phyloP scores from a whole-genome alignment of 2,329 filamentous ascomycete genomes.

The Thelonectria blattea region DNA sequence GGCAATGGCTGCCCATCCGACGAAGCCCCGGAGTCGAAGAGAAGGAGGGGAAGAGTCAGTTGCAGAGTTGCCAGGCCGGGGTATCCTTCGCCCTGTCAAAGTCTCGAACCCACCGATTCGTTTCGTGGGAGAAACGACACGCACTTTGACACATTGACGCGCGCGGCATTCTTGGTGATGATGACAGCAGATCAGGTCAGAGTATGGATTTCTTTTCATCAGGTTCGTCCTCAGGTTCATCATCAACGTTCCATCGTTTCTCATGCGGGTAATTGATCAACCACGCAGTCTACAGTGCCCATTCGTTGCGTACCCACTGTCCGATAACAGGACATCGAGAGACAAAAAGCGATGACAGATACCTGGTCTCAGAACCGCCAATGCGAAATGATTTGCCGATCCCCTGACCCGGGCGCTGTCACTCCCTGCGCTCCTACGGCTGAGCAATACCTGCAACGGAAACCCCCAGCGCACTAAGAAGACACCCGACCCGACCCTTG shows the following conservation, averaged over 20 bases:
- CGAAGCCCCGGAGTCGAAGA: not conserved
- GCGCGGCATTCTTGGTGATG: not conserved
- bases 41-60: not conserved
- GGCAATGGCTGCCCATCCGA: not conserved
- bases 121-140: not conserved
- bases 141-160: not conserved
- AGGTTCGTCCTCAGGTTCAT: too few species aligned
- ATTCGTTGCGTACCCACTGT: not conserved
- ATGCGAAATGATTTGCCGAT: conserved; percentile 17
- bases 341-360: conserved; percentile 11
- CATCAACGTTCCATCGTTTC: not conserved
- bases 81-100: not conserved
- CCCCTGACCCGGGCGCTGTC: conserved; percentile 22
- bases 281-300: conserved; percentile 7
- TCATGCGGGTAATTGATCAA: conserved; percentile 10
- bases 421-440: conserved; percentile 14
- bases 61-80: too few species aligned
- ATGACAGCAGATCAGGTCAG: not conserved
- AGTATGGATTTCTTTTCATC: not conserved
- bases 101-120: not conserved
- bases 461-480: not conserved
- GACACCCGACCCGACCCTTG: not conserved
- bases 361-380: conserved; percentile 8
- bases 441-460: not conserved
- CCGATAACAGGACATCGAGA: conserved; percentile 10